Conservation (phyloP, 441 rosid species). For the Adansonia grandidieri region DNA sequence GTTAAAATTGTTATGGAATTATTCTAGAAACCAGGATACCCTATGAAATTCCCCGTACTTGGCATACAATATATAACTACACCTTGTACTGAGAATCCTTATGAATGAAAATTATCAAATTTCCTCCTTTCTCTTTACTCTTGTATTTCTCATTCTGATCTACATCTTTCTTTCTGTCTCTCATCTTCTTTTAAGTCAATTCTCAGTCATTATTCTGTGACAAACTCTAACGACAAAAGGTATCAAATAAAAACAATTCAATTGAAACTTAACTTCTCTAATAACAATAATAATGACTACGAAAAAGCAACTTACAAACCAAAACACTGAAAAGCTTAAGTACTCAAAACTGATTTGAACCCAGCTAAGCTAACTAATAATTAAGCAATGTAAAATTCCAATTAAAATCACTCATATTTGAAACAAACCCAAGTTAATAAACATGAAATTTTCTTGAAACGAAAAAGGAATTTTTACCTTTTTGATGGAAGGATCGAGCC, state of each 20-base stretch:
- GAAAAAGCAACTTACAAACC: constrained; percentile 7
- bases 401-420: background rate
- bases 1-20: no score
- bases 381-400: background rate
- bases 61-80: no score
- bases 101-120: no score
- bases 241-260: background rate
- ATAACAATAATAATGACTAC: background rate
- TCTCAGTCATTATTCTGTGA: no score
- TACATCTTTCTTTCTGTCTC: no score
- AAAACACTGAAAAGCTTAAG: constrained; percentile 11
- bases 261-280: background rate
- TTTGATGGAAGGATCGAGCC: constrained; percentile 99
- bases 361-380: background rate
- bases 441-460: background rate
- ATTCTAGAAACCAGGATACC: no score
- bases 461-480: constrained; percentile 47
- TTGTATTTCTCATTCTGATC: no score
- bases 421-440: background rate
- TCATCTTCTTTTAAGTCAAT: no score
- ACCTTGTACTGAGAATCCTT: no score
- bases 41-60: no score
- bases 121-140: no score
- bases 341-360: constrained; percentile 7
- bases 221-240: background rate